These are phyloP conservation scores for Dendrocalamus latiflorus DNA, from an alignment of 202 grass and related monocot genomes.

Conservation along the genomic window DNA sequence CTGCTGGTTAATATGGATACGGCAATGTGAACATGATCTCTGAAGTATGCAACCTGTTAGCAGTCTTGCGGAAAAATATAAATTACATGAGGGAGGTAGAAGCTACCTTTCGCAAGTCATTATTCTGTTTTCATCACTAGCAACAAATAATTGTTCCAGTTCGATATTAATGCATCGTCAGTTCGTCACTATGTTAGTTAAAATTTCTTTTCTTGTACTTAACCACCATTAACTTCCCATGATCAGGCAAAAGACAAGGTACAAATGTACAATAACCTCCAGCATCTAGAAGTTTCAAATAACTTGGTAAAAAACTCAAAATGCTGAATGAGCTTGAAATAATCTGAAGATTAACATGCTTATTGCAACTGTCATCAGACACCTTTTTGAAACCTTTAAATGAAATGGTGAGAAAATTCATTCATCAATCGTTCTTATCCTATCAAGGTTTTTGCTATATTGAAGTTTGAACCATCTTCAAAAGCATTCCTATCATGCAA, in stretches of 20 bases:
- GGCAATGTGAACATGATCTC: slow-evolving; percentile 53
- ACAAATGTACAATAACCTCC: slow-evolving; percentile 9
- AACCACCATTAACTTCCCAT: slow-evolving; percentile 46
- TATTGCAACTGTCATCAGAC: neutral
- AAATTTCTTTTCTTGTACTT: slow-evolving; percentile 41
- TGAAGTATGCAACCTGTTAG: slow-evolving; percentile 20
- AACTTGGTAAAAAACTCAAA: neutral
- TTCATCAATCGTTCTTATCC: neutral
- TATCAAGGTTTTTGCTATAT: slow-evolving; percentile 26
- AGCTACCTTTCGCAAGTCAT: too few species aligned
- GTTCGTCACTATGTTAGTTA: slow-evolving; percentile 43
- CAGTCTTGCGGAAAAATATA: too few species aligned
- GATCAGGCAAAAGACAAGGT: slow-evolving; percentile 15
- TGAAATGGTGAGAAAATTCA: slow-evolving; percentile 15
- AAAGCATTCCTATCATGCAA: slow-evolving; percentile 28
- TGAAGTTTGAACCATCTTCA: slow-evolving; percentile 33
- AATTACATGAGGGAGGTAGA: too few species aligned
- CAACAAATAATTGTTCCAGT: slow-evolving; percentile 6
- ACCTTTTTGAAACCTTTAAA: neutral
- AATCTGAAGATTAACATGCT: slow-evolving; percentile 11
- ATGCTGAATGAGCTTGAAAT: neutral
- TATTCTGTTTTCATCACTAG: slow-evolving; percentile 20
- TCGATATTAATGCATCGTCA: neutral
- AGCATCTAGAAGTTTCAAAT: neutral
- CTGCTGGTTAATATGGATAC: slow-evolving; percentile 31